These are phyloP conservation scores for Rhizopogon rudus DNA, from an alignment of 768 basidiomycete genomes.

Conservation along the genomic window DNA sequence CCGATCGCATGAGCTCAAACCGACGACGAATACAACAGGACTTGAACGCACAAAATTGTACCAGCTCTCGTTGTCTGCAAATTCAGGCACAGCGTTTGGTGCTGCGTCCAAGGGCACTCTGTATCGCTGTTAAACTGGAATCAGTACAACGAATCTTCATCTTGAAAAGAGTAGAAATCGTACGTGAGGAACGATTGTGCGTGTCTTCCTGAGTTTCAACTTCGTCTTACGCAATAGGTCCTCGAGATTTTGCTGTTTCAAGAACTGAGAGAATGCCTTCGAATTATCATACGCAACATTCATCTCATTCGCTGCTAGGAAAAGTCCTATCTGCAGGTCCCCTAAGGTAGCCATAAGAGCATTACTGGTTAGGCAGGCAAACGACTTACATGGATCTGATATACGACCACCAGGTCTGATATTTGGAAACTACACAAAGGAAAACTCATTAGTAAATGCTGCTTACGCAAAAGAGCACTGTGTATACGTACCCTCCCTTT, in stretches of 20 bases:
- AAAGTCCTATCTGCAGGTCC: not conserved
- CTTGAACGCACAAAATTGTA: slow-evolving; percentile 24
- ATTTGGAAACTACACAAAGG: not conserved
- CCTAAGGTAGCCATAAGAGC: not conserved
- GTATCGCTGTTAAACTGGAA: slow-evolving; percentile 25
- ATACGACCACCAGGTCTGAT: slow-evolving; percentile 1
- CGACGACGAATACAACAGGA: not conserved
- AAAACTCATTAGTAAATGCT: not conserved
- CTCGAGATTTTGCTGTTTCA: slow-evolving; percentile 24
- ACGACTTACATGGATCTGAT: not conserved
- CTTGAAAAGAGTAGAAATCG: slow-evolving; percentile 8
- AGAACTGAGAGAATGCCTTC: slow-evolving; percentile 29
- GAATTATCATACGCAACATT: slow-evolving; percentile 33
- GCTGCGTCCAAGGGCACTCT: slow-evolving; percentile 21
- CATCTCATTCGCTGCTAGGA: slow-evolving; percentile 7
- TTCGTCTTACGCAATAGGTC: slow-evolving; percentile 14
- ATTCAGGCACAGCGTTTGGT: slow-evolving; percentile 27
- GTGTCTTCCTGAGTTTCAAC: slow-evolving; percentile 17
- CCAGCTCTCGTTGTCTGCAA: slow-evolving; percentile 27
- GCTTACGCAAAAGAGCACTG: not conserved
- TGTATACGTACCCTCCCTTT: slow-evolving; percentile 11
- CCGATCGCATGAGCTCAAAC: not conserved
- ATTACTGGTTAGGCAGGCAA: not conserved
- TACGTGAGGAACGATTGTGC: slow-evolving; percentile 38
- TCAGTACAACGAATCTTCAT: not conserved